These are phyloP conservation scores for Pseudomonodictys pantanalensis DNA, from an alignment of 495 filamentous ascomycete species.

Conservation along the genomic window DNA sequence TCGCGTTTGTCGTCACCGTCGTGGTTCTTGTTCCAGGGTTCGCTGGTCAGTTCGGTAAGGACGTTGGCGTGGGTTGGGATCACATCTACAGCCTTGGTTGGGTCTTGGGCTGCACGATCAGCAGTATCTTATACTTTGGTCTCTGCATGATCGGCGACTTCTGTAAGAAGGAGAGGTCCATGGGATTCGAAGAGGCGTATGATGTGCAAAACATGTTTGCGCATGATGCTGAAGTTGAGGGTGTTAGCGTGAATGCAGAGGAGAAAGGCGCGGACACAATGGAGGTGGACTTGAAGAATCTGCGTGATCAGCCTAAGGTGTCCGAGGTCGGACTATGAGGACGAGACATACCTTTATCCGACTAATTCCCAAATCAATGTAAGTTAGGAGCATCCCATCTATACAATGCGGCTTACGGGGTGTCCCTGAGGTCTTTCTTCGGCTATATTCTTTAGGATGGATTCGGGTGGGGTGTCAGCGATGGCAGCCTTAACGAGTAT, in stretches of 20 bases:
- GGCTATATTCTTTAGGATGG: no score
- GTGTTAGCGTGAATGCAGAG: background rate
- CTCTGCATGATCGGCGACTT: background rate
- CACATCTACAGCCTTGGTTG: background rate
- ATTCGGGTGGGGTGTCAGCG: no score
- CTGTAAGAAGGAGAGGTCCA: slow-evolving; percentile 2
- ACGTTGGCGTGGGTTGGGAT: slow-evolving; percentile 2
- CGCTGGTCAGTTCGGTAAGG: background rate
- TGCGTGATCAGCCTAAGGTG: no score
- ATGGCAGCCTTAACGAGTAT: no score
- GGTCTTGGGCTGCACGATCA: slow-evolving; percentile 2
- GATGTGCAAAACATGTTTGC: background rate
- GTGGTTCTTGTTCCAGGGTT: background rate
- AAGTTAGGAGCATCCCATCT: no score
- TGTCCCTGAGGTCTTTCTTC: no score
- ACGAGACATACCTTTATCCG: no score
- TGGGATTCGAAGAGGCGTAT: slow-evolving; percentile 4
- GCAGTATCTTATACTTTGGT: background rate
- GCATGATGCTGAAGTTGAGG: background rate
- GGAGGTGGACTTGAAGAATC: no score
- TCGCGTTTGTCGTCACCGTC: slow-evolving; percentile 2
- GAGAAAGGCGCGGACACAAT: no score
- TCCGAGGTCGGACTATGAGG: no score
- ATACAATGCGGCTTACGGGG: no score
- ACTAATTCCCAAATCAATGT: no score